A percentile compares a stretch with the other conserved stretches of the same genome.
Conservation (phyloP, 179 eudicot genomes). For the Actinidia chinensis region DNA sequence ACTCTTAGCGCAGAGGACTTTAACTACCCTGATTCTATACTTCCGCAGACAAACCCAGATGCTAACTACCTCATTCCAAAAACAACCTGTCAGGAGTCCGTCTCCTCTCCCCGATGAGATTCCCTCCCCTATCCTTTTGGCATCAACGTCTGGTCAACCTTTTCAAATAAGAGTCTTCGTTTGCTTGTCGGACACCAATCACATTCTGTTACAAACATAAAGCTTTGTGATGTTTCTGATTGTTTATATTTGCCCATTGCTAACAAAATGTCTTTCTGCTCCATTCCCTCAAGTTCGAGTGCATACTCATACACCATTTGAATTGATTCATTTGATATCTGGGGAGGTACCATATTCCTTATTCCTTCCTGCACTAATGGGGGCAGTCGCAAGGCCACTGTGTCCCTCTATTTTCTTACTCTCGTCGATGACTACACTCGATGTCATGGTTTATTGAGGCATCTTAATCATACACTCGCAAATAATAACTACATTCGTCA, state of each 20-base stretch:
- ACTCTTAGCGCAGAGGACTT: constrained; percentile 1
- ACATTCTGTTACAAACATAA: not conserved
- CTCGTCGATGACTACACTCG: not conserved
- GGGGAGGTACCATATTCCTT: not conserved
- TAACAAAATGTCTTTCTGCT: not conserved
- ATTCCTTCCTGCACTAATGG: not conserved
- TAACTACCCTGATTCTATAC: not conserved
- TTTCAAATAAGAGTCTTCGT: not conserved
- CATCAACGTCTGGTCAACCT: constrained; percentile 7
- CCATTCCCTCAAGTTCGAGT: not conserved
- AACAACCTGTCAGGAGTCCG: too few relatives aligned
- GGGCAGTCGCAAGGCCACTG: too few relatives aligned
- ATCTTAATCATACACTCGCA: not conserved
- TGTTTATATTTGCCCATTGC: constrained; percentile 14
- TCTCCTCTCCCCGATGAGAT: too few relatives aligned
- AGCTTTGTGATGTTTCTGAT: not conserved
- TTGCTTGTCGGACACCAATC: too few relatives aligned
- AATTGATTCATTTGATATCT: constrained; percentile 12
- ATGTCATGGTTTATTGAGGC: constrained; percentile 1
- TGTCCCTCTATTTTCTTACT: not conserved
- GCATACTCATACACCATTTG: not conserved
- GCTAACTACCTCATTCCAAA: too few relatives aligned
- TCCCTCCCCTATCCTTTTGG: not conserved
- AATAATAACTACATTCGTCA: not conserved
- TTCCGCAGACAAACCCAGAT: not conserved